Conservation (phyloP, 176 grass and related monocot species). For the Coix lacrymajobi region DNA sequence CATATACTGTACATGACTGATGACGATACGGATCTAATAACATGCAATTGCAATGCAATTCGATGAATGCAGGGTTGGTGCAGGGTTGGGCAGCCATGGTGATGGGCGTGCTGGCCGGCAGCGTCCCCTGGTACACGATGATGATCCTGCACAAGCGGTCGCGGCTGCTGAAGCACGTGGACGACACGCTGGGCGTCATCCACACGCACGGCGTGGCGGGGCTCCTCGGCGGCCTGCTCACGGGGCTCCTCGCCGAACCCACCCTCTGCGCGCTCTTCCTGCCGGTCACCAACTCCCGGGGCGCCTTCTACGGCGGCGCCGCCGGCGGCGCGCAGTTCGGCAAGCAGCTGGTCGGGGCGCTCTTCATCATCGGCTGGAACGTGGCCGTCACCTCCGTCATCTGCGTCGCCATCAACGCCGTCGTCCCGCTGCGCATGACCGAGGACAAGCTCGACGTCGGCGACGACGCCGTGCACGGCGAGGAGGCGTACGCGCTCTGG, state of each 20-base stretch:
- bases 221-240: slow-evolving; percentile 44
- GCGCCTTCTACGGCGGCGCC: slow-evolving; percentile 49
- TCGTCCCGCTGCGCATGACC: slow-evolving; percentile 56
- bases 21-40: too few relatives aligned
- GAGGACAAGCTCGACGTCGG: slow-evolving; percentile 61
- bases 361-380: slow-evolving; percentile 70
- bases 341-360: slow-evolving; percentile 51
- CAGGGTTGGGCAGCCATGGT: slow-evolving; percentile 69
- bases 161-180: slow-evolving; percentile 34
- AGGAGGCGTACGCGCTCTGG: slow-evolving; percentile 97
- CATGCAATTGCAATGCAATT: background rate
- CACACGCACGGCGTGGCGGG: slow-evolving; percentile 74
- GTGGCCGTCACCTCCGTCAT: slow-evolving; percentile 42
- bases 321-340: slow-evolving; percentile 38
- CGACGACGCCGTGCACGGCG: slow-evolving; percentile 84
- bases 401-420: slow-evolving; percentile 44
- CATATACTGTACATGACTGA: too few relatives aligned
- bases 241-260: slow-evolving; percentile 50
- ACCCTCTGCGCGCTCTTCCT: slow-evolving; percentile 59
- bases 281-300: slow-evolving; percentile 38
- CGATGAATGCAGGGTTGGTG: slow-evolving; percentile 40
- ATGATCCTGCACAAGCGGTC: slow-evolving; percentile 73
- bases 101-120: slow-evolving; percentile 61
- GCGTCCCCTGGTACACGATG: slow-evolving; percentile 80
- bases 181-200: slow-evolving; percentile 71